Percentiles rank a stretch among this genome's conserved stretches.
phyloP scores from a whole-genome alignment of 139 green algal genomes.

The Astrephomene gubernaculifera region DNA sequence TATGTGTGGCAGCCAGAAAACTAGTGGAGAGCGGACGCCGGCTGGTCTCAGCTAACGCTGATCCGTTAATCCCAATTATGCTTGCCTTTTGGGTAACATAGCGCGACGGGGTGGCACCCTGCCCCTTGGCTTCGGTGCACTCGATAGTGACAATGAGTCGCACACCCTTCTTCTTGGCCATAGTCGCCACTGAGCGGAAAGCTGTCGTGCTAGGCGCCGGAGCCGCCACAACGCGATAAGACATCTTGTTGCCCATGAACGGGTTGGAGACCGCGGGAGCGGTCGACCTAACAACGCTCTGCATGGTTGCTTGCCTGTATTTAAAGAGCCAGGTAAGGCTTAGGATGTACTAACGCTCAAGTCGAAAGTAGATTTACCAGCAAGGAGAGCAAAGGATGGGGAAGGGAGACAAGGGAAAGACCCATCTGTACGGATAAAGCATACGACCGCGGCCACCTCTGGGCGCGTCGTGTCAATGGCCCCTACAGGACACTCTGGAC shows the following conservation, averaged over 20 bases:
- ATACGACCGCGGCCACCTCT: too few species aligned
- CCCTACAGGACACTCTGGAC: too few species aligned
- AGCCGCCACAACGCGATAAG: slow-evolving; percentile 56
- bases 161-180: slow-evolving; percentile 95
- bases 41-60: neutral
- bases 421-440: too few species aligned
- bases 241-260: slow-evolving; percentile 68
- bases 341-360: too few species aligned
- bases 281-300: slow-evolving; percentile 44
- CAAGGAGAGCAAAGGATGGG: too few species aligned
- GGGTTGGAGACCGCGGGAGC: slow-evolving; percentile 59
- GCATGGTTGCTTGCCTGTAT: slow-evolving; percentile 42
- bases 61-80: neutral
- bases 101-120: slow-evolving; percentile 68
- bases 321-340: neutral
- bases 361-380: too few species aligned
- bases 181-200: slow-evolving; percentile 77
- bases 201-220: slow-evolving; percentile 46
- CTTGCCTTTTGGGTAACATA: slow-evolving; percentile 93
- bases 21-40: slow-evolving; percentile 5
- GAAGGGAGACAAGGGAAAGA: too few species aligned
- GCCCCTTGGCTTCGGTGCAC: slow-evolving; percentile 90
- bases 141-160: slow-evolving; percentile 94
- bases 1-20: neutral
- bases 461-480: too few species aligned